Base-by-base conservation (phyloP, 129 eudicot species). In the Pittosporum tobira region DNA sequence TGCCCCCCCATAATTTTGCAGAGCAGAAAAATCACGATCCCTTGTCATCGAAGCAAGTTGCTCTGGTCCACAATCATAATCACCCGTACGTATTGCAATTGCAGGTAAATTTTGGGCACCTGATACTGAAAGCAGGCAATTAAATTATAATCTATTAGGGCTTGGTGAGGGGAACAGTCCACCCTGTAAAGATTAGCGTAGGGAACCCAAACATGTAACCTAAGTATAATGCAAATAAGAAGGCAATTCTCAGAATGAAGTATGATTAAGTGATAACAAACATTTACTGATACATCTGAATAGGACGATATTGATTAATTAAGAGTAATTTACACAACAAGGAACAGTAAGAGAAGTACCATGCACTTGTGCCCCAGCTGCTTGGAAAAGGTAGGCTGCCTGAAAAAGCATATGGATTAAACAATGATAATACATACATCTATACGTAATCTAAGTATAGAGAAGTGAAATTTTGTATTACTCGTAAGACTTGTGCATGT, bases 401-500 rank as follows among this genome's bases (percentile, higher is more conserved):
- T 88, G 75, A 48, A 69, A 75, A 44, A 64, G 42, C 31, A 53
- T 36, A 53, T 42, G 13, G 42, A 54, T 56, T 27, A 25, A 55
- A 12, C 46, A 40, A 40, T 2, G 16, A 56, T 56, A 10, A 12
- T 2, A 30, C 18, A 12, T 2, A 30, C 18, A 13, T 51, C 31
- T 9, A 54, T 8, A 6, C 18, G 21, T 27, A 62, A 62, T 51
- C 8, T 24, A 62, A 29, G 31, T 57, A 65, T 7, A 27, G 14
- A 28, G 0, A 60, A 21, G 59, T 55, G 51, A 62, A 18, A 31
- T 20, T 31, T 34, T 27, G 26, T 61, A 44, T 65, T 81, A 88
- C 96, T 76, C 94, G 76, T 65, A 88, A 75, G 75, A 88, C 94
- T 88, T 88, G 96, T 1, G 94, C 91, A 65, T 88, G 96, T 15